phyloP scores from a whole-genome alignment of 1,284 basidiomycete genomes.

The Hymenochaete sp. region DNA sequence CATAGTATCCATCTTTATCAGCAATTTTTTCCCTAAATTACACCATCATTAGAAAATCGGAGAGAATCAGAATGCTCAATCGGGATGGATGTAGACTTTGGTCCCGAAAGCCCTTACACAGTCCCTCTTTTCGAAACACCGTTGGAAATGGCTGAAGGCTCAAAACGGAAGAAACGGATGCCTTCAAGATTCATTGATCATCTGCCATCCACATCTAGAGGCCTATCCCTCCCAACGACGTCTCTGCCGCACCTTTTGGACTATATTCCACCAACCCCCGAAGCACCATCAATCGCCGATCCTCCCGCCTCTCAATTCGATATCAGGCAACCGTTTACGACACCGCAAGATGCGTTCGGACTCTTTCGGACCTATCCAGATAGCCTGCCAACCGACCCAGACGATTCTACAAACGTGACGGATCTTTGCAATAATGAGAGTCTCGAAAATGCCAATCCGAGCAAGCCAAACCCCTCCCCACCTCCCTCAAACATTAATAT shows the following conservation, averaged over 20 bases:
- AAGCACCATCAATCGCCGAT: not conserved
- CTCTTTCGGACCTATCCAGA: constrained; percentile 1
- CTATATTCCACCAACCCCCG: not conserved
- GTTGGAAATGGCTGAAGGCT: not conserved
- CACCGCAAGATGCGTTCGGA: not conserved
- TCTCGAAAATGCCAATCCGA: not conserved
- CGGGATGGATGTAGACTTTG: no score
- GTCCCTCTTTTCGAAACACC: not conserved
- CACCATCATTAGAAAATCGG: no score
- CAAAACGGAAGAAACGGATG: not conserved
- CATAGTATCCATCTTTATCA: no score
- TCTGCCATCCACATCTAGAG: not conserved
- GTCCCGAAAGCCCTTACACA: no score
- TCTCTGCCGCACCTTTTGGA: constrained; percentile 3
- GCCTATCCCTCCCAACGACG: not conserved
- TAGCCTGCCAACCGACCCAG: not conserved
- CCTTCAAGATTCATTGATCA: not conserved
- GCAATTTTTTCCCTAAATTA: no score
- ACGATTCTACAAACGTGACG: not conserved
- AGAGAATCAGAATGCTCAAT: no score
- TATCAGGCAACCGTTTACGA: not conserved
- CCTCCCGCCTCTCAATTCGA: not conserved
- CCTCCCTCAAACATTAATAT: not conserved
- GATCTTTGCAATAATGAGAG: constrained; percentile 6
- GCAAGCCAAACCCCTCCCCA: not conserved